Base-by-base conservation (phyloP, 352 stramenopile genomes). In the Globisporangium megalacanthum region DNA sequence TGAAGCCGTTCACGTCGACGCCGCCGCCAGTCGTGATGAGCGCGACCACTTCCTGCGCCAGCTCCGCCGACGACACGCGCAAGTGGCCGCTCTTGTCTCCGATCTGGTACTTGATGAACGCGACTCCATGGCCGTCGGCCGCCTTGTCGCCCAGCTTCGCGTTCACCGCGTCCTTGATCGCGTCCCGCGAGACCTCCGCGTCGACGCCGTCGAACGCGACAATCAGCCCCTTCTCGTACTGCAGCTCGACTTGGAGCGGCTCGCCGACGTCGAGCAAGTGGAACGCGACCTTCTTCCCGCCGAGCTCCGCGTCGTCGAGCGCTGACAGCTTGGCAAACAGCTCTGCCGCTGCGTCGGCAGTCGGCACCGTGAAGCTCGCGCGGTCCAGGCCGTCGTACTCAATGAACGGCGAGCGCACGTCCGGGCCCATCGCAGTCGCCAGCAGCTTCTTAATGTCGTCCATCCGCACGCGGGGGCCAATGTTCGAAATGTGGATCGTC, bases 41-140 rank as follows among this genome's bases (percentile, higher is more conserved):
- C 45, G 52, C 68, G 1, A 89, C 75, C 22, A 92, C 72, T 17
- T 94, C 77, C 54, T 81, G 70, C 6, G 83, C 82, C 19, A 80
- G 75, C 5, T 77, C 78, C 20, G 80, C 68, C 33, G 54, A 75
- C 14, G 79, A 83, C 41, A 91, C 68, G 52, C 81, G 83, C 47
- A 94, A 54, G 59, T 75, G 72, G 41, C 79, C 83, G 62, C 75
- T 83, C 62, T 83, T 77, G 54, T 82, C 78, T 35, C 78, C 77
- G 49, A 92, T 79, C 63, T 92, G 83, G 66, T 93, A 93, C 72
- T 94, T 78, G 68, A 93, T 93, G 62, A 89, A 94, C 8, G 83
- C 85, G 31, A 94, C 77, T 44, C 79, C 77, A 10, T 76, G 64
- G 25, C 80, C 79, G 10, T 88, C 76, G 1, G 46, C 57, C 35